phyloP scores from a whole-genome alignment of 2,329 filamentous ascomycete species.

The Akanthomyces dipterigenus region DNA sequence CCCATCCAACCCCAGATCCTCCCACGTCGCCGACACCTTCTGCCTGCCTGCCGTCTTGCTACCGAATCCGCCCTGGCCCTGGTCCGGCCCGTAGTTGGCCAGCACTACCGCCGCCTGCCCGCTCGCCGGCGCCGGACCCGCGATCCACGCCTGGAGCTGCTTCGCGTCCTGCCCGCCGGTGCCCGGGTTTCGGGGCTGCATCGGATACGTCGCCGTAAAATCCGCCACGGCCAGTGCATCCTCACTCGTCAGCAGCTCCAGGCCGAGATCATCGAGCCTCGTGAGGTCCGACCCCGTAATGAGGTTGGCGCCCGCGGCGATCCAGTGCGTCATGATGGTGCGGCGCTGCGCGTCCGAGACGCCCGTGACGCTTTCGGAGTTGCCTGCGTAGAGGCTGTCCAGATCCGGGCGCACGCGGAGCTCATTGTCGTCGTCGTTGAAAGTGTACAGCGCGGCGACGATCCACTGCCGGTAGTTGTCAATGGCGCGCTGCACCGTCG shows the following conservation, averaged over 20 bases:
- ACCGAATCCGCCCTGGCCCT: conserved; percentile 16
- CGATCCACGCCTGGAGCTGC: conserved; percentile 18
- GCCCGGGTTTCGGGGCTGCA: conserved; percentile 16
- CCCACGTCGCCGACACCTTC: conserved; percentile 14
- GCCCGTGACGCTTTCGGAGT: conserved; percentile 12
- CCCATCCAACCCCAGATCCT: conserved; percentile 13
- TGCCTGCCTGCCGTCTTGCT: conserved; percentile 5
- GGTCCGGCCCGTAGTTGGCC: conserved; percentile 17
- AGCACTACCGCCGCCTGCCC: conserved; percentile 15
- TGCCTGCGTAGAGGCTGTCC: conserved; percentile 16
- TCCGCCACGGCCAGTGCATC: conserved; percentile 14
- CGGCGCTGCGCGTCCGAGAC: conserved; percentile 16
- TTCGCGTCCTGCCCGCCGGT: conserved; percentile 15
- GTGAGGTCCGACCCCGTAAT: conserved; percentile 16
- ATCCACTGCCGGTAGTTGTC: conserved; percentile 18
- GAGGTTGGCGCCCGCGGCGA: conserved; percentile 16
- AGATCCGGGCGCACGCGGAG: conserved; percentile 16
- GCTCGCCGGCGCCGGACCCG: conserved; percentile 11
- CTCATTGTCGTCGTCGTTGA: neutral
- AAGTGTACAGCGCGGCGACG: conserved; percentile 14
- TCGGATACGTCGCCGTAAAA: conserved; percentile 16
- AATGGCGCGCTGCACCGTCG: conserved; percentile 15
- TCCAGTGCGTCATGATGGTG: conserved; percentile 18
- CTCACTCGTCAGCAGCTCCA: conserved; percentile 14
- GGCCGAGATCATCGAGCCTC: conserved; percentile 13